Conservation (phyloP, 2,329 filamentous ascomycete species). For the Leptographium procerum region DNA sequence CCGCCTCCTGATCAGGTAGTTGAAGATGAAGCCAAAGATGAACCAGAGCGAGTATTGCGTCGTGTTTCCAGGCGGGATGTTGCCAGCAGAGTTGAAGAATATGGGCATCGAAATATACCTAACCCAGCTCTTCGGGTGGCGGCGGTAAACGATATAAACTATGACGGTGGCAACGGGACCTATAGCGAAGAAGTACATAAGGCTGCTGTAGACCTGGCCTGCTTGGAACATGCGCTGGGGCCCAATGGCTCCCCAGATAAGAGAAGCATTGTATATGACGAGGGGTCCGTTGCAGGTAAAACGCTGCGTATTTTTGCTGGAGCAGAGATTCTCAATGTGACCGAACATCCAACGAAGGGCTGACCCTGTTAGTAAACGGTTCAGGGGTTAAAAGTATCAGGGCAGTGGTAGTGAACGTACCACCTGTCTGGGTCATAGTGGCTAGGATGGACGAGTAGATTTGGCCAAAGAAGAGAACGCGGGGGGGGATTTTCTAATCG, state of each 20-base stretch:
- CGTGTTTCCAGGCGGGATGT: slow-evolving; percentile 9
- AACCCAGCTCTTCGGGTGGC: slow-evolving; percentile 6
- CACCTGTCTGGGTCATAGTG: slow-evolving; percentile 22
- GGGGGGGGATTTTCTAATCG: slow-evolving; percentile 40
- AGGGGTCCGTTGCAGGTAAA: slow-evolving; percentile 41
- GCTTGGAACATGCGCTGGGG: slow-evolving; percentile 38
- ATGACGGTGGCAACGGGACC: slow-evolving; percentile 19
- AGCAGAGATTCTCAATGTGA: slow-evolving; percentile 37
- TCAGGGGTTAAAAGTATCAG: too few relatives aligned
- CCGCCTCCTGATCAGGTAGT: slow-evolving; percentile 47
- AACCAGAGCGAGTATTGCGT: slow-evolving; percentile 13
- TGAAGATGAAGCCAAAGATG: slow-evolving; percentile 41
- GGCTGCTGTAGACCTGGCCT: slow-evolving; percentile 35
- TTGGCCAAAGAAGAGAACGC: slow-evolving; percentile 47
- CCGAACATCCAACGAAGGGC: slow-evolving; percentile 35
- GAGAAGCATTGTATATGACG: slow-evolving; percentile 44
- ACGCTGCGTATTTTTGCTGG: slow-evolving; percentile 32
- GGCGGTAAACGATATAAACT: slow-evolving; percentile 4
- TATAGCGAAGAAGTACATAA: slow-evolving; percentile 38
- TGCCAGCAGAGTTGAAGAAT: slow-evolving; percentile 9
- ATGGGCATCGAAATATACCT: slow-evolving; percentile 8
- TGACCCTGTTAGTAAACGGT: slow-evolving; percentile 13
- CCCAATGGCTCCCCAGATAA: slow-evolving; percentile 44
- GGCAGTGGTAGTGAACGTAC: not conserved
- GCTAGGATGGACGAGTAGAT: slow-evolving; percentile 45